These are phyloP conservation scores for Thraustochytrium striatum DNA, from an alignment of 352 stramenopile genomes.

Conservation along the genomic window DNA sequence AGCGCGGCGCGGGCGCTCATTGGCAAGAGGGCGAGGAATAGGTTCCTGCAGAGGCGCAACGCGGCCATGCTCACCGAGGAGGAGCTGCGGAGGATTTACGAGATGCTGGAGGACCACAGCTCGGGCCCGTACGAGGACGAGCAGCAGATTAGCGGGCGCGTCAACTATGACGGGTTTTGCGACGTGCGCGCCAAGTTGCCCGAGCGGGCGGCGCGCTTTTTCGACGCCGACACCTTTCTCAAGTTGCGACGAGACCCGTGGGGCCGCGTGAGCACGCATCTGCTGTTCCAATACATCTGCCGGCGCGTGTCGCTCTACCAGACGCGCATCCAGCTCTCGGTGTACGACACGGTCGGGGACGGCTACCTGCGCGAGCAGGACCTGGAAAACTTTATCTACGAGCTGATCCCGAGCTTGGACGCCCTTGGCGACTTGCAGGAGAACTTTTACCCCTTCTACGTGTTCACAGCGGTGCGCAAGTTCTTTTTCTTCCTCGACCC, in stretches of 20 bases:
- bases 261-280: constrained; percentile 22
- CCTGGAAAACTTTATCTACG: constrained; percentile 59
- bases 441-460: constrained; percentile 60
- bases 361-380: constrained; percentile 56
- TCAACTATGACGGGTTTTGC: constrained; percentile 47
- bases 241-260: constrained; percentile 35
- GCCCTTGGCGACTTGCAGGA: constrained; percentile 54
- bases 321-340: constrained; percentile 3
- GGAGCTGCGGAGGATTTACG: constrained; percentile 16
- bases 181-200: neutral
- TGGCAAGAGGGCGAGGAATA: neutral
- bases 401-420: constrained; percentile 57
- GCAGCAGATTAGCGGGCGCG: constrained; percentile 11
- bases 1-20: neutral
- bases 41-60: neutral
- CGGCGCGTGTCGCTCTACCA: constrained; percentile 16
- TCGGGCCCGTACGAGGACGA: neutral
- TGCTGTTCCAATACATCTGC: constrained; percentile 43
- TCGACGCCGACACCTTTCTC: constrained; percentile 34
- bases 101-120: constrained; percentile 13
- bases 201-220: neutral
- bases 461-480: constrained; percentile 58
- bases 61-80: neutral
- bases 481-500: constrained; percentile 62
- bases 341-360: constrained; percentile 54